Conservation (phyloP, 2,329 filamentous ascomycete species). For the Fusarium tjaetaba region DNA sequence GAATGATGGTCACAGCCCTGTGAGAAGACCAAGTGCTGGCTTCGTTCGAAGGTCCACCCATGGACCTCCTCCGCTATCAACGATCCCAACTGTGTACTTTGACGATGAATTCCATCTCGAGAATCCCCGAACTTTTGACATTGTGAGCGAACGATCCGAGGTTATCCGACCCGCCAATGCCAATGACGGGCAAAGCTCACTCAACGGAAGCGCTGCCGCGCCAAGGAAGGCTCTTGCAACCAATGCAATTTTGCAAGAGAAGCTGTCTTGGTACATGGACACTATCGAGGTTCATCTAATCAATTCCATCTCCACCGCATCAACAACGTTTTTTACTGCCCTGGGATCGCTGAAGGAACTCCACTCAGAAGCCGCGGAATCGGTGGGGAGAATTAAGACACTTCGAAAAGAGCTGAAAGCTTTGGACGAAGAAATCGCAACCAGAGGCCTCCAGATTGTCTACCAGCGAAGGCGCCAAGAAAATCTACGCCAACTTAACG, state of each 20-base stretch:
- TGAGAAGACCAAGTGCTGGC: conserved; percentile 58
- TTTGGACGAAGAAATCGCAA: conserved; percentile 87
- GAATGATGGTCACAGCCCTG: conserved; percentile 56
- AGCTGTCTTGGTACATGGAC: conserved; percentile 99
- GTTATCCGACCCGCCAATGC: conserved; percentile 78
- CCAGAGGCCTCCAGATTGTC: conserved; percentile 85
- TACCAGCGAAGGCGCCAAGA: conserved; percentile 83
- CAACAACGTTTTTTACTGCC: conserved; percentile 95
- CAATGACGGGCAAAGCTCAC: conserved; percentile 62
- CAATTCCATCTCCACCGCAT: conserved; percentile 93
- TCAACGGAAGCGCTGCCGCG: conserved; percentile 65
- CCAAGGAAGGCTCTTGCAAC: conserved; percentile 90
- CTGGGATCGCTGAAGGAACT: conserved; percentile 90
- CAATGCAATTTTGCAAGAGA: conserved; percentile 97
- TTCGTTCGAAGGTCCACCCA: conserved; percentile 70
- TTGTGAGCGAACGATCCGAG: conserved; percentile 95
- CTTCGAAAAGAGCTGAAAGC: conserved; percentile 81
- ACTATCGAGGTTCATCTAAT: conserved; percentile 98
- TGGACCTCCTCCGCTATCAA: conserved; percentile 85
- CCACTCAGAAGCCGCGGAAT: conserved; percentile 91
- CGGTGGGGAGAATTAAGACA: conserved; percentile 84
- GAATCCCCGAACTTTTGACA: conserved; percentile 94
- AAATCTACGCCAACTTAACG: conserved; percentile 83
- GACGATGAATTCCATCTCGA: conserved; percentile 95
- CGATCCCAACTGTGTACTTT: conserved; percentile 92